Conservation (phyloP, 805 yeast species). For the Saturnispora galanensis region DNA sequence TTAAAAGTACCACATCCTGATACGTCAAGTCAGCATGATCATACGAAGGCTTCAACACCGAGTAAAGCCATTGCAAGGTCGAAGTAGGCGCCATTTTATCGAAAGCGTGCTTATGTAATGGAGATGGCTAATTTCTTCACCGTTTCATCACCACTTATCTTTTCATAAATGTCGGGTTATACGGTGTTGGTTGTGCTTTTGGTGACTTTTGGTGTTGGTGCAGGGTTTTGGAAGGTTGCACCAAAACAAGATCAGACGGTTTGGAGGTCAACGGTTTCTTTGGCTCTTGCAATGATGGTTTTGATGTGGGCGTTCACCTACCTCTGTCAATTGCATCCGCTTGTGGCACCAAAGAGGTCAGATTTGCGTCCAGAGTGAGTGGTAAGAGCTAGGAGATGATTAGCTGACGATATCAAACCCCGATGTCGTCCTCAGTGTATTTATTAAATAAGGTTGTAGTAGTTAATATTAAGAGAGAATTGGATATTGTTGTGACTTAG, state of each 20-base stretch:
- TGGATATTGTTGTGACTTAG: too few species aligned
- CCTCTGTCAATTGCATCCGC: conserved; percentile 78
- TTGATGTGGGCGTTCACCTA: conserved; percentile 77
- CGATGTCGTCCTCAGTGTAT: too few species aligned
- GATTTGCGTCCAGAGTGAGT: conserved; percentile 77
- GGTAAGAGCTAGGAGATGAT: too few species aligned
- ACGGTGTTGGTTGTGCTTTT: conserved; percentile 28
- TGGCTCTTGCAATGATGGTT: conserved; percentile 54
- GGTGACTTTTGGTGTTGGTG: conserved; percentile 46
- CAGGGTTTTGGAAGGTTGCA: conserved; percentile 74
- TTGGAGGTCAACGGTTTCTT: conserved; percentile 67
- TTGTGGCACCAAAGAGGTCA: conserved; percentile 82
- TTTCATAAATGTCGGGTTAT: conserved; percentile 12
- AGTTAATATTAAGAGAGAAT: too few species aligned
- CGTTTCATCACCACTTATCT: background rate
- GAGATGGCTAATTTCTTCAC: background rate
- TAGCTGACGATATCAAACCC: too few species aligned
- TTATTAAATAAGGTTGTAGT: too few species aligned
- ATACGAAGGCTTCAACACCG: conserved; percentile 52
- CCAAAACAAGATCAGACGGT: conserved; percentile 75
- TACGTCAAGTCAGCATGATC: conserved; percentile 46
- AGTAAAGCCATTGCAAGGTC: conserved; percentile 44
- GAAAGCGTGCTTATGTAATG: background rate
- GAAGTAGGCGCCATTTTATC: background rate
- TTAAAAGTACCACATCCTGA: conserved; percentile 48